phyloP scores from a whole-genome alignment of 202 grass and related monocot species.

The Zizania palustris region DNA sequence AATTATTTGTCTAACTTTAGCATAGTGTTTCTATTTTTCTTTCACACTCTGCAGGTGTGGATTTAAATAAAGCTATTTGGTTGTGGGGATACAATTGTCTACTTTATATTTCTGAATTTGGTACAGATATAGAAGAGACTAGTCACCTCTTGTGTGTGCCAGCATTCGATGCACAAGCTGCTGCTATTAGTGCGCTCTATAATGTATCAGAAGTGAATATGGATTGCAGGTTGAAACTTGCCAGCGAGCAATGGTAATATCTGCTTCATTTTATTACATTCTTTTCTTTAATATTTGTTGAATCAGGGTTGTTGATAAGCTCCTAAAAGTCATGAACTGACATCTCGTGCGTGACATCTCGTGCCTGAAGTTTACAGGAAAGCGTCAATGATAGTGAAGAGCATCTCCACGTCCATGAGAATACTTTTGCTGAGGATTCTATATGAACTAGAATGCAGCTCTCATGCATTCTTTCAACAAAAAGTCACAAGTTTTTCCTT shows the following conservation, averaged over 20 bases:
- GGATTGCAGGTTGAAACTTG: conserved; percentile 57
- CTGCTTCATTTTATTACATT: too few relatives aligned
- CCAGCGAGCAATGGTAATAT: neutral
- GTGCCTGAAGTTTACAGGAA: too few relatives aligned
- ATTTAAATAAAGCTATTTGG: conserved; percentile 23
- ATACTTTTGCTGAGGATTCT: too few relatives aligned
- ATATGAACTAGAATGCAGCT: too few relatives aligned
- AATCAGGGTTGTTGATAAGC: too few relatives aligned
- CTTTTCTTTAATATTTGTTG: too few relatives aligned
- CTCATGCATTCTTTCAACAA: too few relatives aligned
- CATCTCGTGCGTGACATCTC: too few relatives aligned
- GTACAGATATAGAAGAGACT: conserved; percentile 79
- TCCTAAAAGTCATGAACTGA: too few relatives aligned
- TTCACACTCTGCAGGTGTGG: conserved; percentile 24
- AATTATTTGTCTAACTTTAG: conserved; percentile 4
- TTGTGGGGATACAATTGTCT: conserved; percentile 9
- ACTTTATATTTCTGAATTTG: conserved; percentile 26
- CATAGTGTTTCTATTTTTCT: neutral
- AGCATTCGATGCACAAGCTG: conserved; percentile 61
- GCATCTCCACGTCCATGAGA: too few relatives aligned
- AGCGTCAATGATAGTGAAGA: too few relatives aligned
- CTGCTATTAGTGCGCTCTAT: conserved; percentile 58
- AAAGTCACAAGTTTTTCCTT: too few relatives aligned
- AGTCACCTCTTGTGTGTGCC: conserved; percentile 78
- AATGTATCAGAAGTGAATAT: conserved; percentile 64